phyloP scores from a whole-genome alignment of 441 rosid species.

The Gossypium schwendimanii region DNA sequence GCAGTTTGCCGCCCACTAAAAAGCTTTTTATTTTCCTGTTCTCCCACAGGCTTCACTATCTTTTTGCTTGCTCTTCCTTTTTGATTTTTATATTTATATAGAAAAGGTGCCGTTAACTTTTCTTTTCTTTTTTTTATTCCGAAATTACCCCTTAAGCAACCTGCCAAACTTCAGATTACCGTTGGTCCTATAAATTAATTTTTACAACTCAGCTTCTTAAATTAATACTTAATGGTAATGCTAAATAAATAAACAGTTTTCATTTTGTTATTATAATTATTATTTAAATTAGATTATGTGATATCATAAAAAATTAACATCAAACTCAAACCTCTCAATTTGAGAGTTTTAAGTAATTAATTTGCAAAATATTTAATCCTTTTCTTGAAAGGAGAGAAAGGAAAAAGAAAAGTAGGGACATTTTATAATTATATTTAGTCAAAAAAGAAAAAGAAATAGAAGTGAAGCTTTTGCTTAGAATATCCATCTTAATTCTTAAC shows the following conservation, averaged over 20 bases:
- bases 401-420: background rate
- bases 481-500: background rate
- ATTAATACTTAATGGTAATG: background rate
- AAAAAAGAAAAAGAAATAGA: background rate
- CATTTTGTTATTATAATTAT: background rate
- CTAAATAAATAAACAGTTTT: background rate
- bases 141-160: constrained; percentile 60
- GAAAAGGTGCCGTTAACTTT: constrained; percentile 48
- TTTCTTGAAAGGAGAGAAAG: constrained; percentile 7
- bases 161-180: constrained; percentile 74
- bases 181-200: constrained; percentile 40
- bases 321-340: too few species aligned
- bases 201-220: background rate
- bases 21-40: background rate
- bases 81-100: background rate
- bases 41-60: background rate
- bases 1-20: constrained; percentile 43
- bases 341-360: too few species aligned
- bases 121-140: constrained; percentile 23
- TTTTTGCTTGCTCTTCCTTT: background rate
- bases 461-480: background rate
- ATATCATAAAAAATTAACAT: too few species aligned
- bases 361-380: background rate
- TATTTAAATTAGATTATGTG: too few species aligned
- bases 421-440: background rate